Conservation (phyloP, 2,329 filamentous ascomycete species). For the Arthrobotrys sphaeroides region DNA sequence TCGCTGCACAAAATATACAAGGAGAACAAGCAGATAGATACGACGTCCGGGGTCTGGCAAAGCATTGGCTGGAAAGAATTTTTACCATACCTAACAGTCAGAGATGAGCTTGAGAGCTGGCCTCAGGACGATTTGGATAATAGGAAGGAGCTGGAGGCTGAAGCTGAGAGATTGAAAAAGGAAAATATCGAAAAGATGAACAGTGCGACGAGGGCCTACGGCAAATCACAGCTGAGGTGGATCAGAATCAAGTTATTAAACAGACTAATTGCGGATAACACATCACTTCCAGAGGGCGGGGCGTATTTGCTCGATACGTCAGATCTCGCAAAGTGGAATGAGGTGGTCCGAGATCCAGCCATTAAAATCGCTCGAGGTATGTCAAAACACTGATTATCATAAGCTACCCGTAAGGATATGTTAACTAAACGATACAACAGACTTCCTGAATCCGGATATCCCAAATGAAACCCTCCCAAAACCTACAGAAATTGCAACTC, state of each 20-base stretch:
- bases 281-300: conserved; percentile 65
- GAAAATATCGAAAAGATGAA: conserved; percentile 79
- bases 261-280: conserved; percentile 67
- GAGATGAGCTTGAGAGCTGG: conserved; percentile 2
- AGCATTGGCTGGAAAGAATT: conserved; percentile 97
- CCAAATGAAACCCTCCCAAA: conserved; percentile 43
- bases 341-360: conserved; percentile 73
- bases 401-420: neutral
- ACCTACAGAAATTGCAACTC: conserved; percentile 38
- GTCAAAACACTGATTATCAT: neutral
- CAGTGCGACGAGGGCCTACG: conserved; percentile 85
- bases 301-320: conserved; percentile 86
- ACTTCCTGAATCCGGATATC: conserved; percentile 44
- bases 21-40: conserved; percentile 69
- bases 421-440: conserved; percentile 21
- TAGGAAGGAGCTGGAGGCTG: conserved; percentile 59
- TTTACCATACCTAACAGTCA: conserved; percentile 72
- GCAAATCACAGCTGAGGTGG: conserved; percentile 84
- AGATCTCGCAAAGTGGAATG: conserved; percentile 70
- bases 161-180: conserved; percentile 67
- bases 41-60: conserved; percentile 88
- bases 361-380: conserved; percentile 66
- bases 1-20: conserved; percentile 66
- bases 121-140: conserved; percentile 57
- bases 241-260: conserved; percentile 83